phyloP scores from a whole-genome alignment of 129 eudicot species.

The Ambrosia trifida region DNA sequence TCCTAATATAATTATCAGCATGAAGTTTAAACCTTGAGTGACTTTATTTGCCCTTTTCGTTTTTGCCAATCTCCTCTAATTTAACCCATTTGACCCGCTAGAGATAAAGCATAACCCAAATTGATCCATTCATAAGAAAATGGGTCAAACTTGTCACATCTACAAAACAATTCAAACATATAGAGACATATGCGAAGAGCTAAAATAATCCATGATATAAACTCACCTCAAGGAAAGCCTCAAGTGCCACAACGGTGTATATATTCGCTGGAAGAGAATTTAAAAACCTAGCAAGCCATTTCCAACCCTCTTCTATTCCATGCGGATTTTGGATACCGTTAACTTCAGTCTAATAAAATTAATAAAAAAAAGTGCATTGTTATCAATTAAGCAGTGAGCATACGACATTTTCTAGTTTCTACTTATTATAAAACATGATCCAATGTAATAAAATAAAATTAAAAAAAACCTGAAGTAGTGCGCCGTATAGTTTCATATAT shows the following conservation, averaged over 20 bases:
- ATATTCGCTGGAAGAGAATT: conserved; percentile 73
- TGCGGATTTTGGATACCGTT: conserved; percentile 61
- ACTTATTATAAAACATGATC: not conserved
- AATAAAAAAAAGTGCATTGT: not conserved
- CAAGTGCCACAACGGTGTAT: conserved; percentile 63
- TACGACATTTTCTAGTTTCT: conserved; percentile 1
- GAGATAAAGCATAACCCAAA: conserved; percentile 7
- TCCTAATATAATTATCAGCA: not conserved
- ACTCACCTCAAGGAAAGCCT: conserved; percentile 77
- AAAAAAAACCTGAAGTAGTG: conserved; percentile 78
- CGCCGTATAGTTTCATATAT: conserved; percentile 87
- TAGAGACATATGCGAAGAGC: not conserved
- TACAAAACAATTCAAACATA: not conserved
- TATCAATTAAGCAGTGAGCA: not conserved
- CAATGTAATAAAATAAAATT: too few relatives aligned
- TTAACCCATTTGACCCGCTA: not conserved
- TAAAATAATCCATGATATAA: conserved; percentile 1
- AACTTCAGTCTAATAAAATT: conserved; percentile 67
- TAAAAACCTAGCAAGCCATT: conserved; percentile 90
- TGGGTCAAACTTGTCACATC: not conserved
- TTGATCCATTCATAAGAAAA: not conserved
- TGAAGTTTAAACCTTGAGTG: not conserved
- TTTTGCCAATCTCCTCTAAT: not conserved
- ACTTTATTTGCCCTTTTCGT: not conserved
- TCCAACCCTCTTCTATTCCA: conserved; percentile 91